These are phyloP conservation scores for Aspergillus asperescens DNA, from an alignment of 495 filamentous ascomycete species.

Conservation along the genomic window DNA sequence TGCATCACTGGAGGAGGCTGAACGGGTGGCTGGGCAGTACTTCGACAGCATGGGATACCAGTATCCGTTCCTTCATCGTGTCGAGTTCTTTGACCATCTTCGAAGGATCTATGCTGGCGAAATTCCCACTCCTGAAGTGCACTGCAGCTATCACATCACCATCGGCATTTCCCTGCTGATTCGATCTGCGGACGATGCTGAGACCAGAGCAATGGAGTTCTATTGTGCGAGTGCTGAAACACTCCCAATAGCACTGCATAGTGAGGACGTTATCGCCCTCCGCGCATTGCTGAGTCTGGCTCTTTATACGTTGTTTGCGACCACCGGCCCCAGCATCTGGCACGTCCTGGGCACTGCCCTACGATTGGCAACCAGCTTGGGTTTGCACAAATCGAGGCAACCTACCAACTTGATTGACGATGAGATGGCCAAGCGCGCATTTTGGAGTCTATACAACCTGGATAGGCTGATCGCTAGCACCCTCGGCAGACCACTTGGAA, in stretches of 20 bases:
- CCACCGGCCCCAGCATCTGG: conserved; percentile 49
- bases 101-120: conserved; percentile 39
- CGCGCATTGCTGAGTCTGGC: conserved; percentile 46
- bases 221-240: conserved; percentile 41
- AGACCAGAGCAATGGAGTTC: conserved; percentile 34
- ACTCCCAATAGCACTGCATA: conserved; percentile 35
- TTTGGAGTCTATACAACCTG: conserved; percentile 51
- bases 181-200: conserved; percentile 29
- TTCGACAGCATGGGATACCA: conserved; percentile 45
- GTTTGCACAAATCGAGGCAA: conserved; percentile 43
- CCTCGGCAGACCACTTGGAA: conserved; percentile 43
- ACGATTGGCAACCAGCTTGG: conserved; percentile 45
- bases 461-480: conserved; percentile 49
- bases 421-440: conserved; percentile 47
- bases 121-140: conserved; percentile 32
- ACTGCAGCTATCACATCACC: conserved; percentile 40
- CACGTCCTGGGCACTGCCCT: conserved; percentile 46
- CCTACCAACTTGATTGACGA: conserved; percentile 33
- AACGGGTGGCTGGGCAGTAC: conserved; percentile 33
- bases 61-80: conserved; percentile 40
- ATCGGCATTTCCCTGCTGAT: conserved; percentile 39
- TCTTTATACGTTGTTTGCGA: conserved; percentile 48
- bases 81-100: conserved; percentile 34
- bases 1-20: conserved; percentile 38
- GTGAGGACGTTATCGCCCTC: conserved; percentile 40